Evolutionary conservation across 352 stramenopile species (phyloP).

Genomic region (Phytophthora colocasiae): DNA sequence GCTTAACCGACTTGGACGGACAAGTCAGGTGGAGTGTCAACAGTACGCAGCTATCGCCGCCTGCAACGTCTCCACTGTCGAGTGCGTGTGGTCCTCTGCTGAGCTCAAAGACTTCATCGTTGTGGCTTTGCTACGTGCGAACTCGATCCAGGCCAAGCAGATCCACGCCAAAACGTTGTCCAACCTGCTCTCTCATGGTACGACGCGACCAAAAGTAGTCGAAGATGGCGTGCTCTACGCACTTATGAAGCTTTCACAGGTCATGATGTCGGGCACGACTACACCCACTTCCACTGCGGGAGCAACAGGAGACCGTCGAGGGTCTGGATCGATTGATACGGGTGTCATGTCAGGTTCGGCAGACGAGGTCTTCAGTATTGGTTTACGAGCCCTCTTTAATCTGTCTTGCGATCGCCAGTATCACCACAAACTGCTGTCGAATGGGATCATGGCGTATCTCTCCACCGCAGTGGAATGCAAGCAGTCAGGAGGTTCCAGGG

Average conservation of each 20-base stretch:
- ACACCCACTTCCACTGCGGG: neutral
- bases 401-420: constrained; percentile 74
- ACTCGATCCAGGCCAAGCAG: constrained; percentile 83
- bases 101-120: constrained; percentile 89
- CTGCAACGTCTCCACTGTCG: constrained; percentile 74
- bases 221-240: constrained; percentile 83
- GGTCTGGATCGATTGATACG: constrained; percentile 5
- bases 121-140: constrained; percentile 73
- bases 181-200: constrained; percentile 73
- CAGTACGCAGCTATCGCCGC: constrained; percentile 82
- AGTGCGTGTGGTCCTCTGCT: constrained; percentile 74
- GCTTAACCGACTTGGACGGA: constrained; percentile 74
- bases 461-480: constrained; percentile 50
- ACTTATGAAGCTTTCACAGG: constrained; percentile 81
- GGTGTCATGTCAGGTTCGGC: constrained; percentile 13
- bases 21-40: constrained; percentile 79
- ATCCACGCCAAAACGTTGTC: constrained; percentile 85
- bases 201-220: constrained; percentile 61
- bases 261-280: constrained; percentile 42
- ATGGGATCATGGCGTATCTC: constrained; percentile 77
- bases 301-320: constrained; percentile 7
- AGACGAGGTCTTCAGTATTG: constrained; percentile 75
- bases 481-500: constrained; percentile 12
- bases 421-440: constrained; percentile 73
- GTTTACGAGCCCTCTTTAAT: constrained; percentile 80